Evolutionary conservation across 2,329 filamentous ascomycete genomes (phyloP), one percentile per base, ranked within the genome.

Genomic region (Arthrobotrys sphaeroides): DNA sequence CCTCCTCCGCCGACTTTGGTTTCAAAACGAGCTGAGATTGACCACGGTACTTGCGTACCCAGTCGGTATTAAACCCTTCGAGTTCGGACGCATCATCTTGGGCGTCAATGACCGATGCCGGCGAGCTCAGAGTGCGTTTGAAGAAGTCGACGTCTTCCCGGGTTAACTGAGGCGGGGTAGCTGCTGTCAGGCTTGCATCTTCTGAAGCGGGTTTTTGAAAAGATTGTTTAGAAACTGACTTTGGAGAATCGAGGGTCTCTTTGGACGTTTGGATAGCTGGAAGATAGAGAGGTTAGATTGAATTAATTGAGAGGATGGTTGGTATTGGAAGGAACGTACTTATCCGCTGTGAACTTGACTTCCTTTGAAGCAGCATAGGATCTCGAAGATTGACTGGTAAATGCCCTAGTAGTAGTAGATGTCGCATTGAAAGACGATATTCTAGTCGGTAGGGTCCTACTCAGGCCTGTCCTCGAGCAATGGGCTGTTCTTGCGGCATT

Each of bases 21-120:
- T 93, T 96, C 77, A 99, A 84, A 3, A 98, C 93, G 24, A 99
- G 85, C 81, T 90, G 89, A 76, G 92, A 89, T 83, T 97, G 93
- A 28, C 95, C 96, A 76, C 92, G 90, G 85, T 97, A 99, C 84
- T 99, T 99, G 83, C 92, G 90, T 94, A 99, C 97, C 95, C 96
- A 99, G 84, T 99, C 95, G 81, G 90, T 89, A 83, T 99, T 99
- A 87, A 93, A 99, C 5, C 88, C 82, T 95, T 92, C 78, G 98
- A 87, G 81, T 98, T 95, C 84, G 12, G 89, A 82, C 28, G 77
- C 76, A 84, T 77, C 78, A 26, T 43, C 89, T 82, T 94, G 87
- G 59, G 92, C 92, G 81, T 97, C 94, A 76, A 98, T 88, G 60
- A 97, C 86, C 1, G 93, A 93, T 36, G 91, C 91, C 36, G 90